Evolutionary conservation across 768 basidiomycete species (phyloP), one percentile per base, ranked within the genome.

Genomic region (Suillus cothurnatus): DNA sequence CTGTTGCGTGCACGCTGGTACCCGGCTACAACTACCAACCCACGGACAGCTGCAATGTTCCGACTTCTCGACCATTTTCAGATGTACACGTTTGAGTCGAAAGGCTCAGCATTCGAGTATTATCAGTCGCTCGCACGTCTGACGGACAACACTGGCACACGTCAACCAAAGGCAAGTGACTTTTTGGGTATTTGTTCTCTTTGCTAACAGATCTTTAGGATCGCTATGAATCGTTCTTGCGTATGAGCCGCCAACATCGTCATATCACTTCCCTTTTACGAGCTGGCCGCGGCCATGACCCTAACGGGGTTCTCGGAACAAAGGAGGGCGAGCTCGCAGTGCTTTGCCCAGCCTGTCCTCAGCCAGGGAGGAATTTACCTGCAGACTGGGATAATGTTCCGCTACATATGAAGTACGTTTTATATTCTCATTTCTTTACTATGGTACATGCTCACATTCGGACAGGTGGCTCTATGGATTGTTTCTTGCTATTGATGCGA

Each of bases 21-120:
- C 49, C 66, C 68, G 9, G 47, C 68, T 2, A 69, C 76, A 0
- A 58, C 66, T 12, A 63, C 55, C 12, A 26, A 66, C 7, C 76
- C 74, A 1, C 69, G 70, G 50, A 72, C 75, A 0, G 72, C 71
- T 11, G 74, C 76, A 6, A 74, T 74, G 3, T 71, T 78, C 50
- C 28, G 34, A 0, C 57, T 74, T 7, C 68, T 79, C 1, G 61
- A 75, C 5, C 56, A 47, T 11, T 76, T 74, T 52, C 69, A 77
- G 34, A 58, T 74, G 0, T 69, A 77, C 0, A 70, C 71, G 2
- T 77, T 77, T 49, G 70, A 70, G 36, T 75, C 71, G 0, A 77
- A 79, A 63, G 55, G 66, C 1, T 72, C 73, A 0, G 68, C 64
- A 8, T 77, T 68, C 52, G 72, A 78, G 39, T 76, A 59, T 2